Evolutionary conservation across 2,329 filamentous ascomycete genomes (phyloP), one percentile per base, ranked within the genome.

Genomic region (Talaromyces piceae): DNA sequence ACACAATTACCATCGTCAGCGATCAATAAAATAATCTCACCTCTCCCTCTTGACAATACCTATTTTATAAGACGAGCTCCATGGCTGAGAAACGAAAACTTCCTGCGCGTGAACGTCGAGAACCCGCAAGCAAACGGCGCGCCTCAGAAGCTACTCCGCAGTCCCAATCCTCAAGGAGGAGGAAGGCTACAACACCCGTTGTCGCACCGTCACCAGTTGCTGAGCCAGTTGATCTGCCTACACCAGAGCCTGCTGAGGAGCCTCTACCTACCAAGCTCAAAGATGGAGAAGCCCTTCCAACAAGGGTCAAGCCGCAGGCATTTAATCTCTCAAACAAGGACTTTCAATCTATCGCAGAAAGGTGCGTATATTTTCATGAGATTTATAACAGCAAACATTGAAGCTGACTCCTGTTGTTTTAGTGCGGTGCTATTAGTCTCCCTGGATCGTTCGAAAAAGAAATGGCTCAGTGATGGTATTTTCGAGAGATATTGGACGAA

Each of bases 311-410:
- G 52, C 73, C 74, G 37, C 81, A 83, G 58, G 41, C 26, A 11
- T 60, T 74, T 0, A 62, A 66, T 30, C 65, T 83, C 8, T 70
- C 78, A 5, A 59, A 69, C 31, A 68, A 71, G 49, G 78, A 82
- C 51, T 84, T 81, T 60, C 80, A 83, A 65, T 77, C 75, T 31
- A 76, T 83, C 51, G 77, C 77, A 22, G 77, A 81, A 61, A 81
- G 74, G 74, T 76, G 54, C 54, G 62, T 12, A 43, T 18, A 18
- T 22, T n/a, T n/a, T n/a, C n/a, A n/a, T n/a, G n/a, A n/a, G n/a
- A n/a, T n/a, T 12, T 16, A 37, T 23, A 13, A 50, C 27, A 39
- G 20, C 4, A 28, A 51, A 13, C 23, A 6, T 12, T 39, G 20
- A 41, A 55, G 16, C 60, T 66, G 48, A 61, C 57, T 26, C 20